Evolutionary conservation across 23 red algal genomes (phyloP), one percentile per base, ranked within the genome.

Genomic region (Gracilaria domingensis): DNA sequence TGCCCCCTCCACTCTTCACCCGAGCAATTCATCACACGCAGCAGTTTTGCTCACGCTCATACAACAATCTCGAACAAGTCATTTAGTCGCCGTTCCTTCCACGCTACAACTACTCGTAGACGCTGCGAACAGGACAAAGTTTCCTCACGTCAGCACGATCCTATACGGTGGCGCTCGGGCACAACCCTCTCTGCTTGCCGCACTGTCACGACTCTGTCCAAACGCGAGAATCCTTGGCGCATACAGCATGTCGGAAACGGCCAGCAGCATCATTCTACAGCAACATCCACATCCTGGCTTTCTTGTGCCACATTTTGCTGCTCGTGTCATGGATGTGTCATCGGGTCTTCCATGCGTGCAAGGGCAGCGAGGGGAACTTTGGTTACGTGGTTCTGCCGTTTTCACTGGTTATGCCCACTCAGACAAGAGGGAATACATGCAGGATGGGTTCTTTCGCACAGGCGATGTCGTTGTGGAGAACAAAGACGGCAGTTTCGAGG

Each of bases 231-330:
- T 96, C 53, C 33, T 91, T 36, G 94, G 75, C 30, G 94, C 94
- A 9, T 96, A 91, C 50, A 88, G 94, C 47, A 90, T 96, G 79
- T 92, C 94, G 12, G 94, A 96, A 42, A 70, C 94, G 24, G 94
- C 94, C 21, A 88, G 81, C 48, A 79, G 44, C 20, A 30, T 96
- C 5, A 85, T 88, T 48, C 80, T 96, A 34, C 24, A 75, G 8
- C 24, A 95, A 23, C 87, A 91, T 83, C 35, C 62, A 13, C 17
- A 36, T 12, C 35, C 55, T 21, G 57, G 57, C 5, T 73, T n/a
- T 67, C 34, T 88, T 38, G 77, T 82, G 6, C 36, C 59, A 18
- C 77, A 91, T 57, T 80, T 96, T 33, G 56, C 75, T 26, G 75
- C 85, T 17, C 74, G 82, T 16, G 75, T 91, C 13, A 82, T 74